A percentile compares a stretch with the other conserved stretches of the same genome.
Evolutionary conservation across 257 asterid species (phyloP).

Genomic region (Eucommia ulmoides): DNA sequence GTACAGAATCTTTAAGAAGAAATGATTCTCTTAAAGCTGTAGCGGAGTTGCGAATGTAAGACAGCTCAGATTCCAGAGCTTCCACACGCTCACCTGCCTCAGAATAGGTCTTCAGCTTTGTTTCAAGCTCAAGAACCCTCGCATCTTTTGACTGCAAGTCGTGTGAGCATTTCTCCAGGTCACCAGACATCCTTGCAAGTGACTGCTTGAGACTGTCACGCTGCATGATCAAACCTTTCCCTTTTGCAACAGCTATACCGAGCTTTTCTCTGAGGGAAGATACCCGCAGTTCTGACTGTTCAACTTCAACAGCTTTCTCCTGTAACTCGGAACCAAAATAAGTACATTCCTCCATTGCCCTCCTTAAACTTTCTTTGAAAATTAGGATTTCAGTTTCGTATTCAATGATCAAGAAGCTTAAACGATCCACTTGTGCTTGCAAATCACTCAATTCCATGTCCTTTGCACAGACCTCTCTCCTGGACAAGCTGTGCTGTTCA

Average conservation of each 20-base stretch:
- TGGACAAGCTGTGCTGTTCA: conserved; percentile 31
- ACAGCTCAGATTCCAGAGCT: conserved; percentile 94
- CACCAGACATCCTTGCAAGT: conserved; percentile 61
- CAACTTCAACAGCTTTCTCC: conserved; percentile 68
- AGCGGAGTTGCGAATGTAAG: conserved; percentile 94
- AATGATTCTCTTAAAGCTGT: conserved; percentile 93
- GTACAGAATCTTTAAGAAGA: conserved; percentile 90
- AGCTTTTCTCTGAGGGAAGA: conserved; percentile 91
- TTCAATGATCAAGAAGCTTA: conserved; percentile 33
- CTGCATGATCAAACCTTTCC: conserved; percentile 85
- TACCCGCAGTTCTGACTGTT: conserved; percentile 88
- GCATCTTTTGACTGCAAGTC: conserved; percentile 68
- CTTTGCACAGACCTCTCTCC: conserved; percentile 18
- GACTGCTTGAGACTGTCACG: conserved; percentile 93
- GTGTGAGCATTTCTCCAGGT: conserved; percentile 63
- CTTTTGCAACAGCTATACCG: conserved; percentile 90
- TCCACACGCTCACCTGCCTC: conserved; percentile 99
- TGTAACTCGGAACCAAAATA: conserved; percentile 36
- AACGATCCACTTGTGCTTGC: conserved; percentile 44
- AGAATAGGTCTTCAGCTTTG: conserved; percentile 67
- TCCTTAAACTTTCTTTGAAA: conserved; percentile 52
- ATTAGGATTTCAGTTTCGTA: conserved; percentile 59
- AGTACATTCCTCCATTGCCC: conserved; percentile 31
- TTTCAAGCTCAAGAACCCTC: conserved; percentile 69
- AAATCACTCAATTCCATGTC: conserved; percentile 46